Percentiles rank a stretch among this genome's conserved stretches.
Conservation (phyloP, 2,329 filamentous ascomycete species). For the Ceratocystis destructans region DNA sequence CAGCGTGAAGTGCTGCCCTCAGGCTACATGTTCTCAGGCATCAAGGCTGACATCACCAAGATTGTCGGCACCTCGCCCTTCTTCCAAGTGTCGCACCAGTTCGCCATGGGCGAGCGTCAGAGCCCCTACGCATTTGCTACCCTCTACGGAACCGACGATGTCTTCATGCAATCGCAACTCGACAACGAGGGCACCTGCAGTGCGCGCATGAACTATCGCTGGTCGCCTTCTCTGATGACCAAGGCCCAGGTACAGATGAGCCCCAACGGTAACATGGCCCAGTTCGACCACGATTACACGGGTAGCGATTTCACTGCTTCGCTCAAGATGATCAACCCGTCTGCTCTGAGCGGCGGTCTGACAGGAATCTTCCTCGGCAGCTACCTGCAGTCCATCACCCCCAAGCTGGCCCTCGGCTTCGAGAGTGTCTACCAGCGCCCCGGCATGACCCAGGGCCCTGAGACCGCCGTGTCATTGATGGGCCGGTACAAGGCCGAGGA, state of each 20-base stretch:
- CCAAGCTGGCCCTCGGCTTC: constrained; percentile 71
- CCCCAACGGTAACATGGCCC: constrained; percentile 39
- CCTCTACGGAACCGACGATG: constrained; percentile 85
- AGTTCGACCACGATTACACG: constrained; percentile 84
- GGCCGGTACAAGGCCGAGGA: constrained; percentile 82
- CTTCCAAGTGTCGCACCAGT: constrained; percentile 95
- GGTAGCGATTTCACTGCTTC: constrained; percentile 88
- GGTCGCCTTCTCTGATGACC: constrained; percentile 64
- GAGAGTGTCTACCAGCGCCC: constrained; percentile 90
- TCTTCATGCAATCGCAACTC: constrained; percentile 89
- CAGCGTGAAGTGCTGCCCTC: constrained; percentile 92
- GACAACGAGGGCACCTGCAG: constrained; percentile 84
- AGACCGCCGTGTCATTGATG: constrained; percentile 79
- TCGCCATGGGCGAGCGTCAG: constrained; percentile 83
- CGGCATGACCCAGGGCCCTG: constrained; percentile 72
- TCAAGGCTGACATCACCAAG: constrained; percentile 94
- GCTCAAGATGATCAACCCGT: constrained; percentile 92
- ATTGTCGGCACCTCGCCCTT: constrained; percentile 84
- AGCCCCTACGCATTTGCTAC: constrained; percentile 92
- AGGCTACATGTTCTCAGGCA: constrained; percentile 92
- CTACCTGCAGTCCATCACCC: constrained; percentile 88
- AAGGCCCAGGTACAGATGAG: constrained; percentile 85
- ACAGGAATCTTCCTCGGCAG: constrained; percentile 93
- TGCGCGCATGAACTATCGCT: constrained; percentile 86
- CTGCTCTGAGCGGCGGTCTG: constrained; percentile 73